Percentiles rank a stretch among this genome's conserved stretches.
Evolutionary conservation across 345 rosid genomes (phyloP).

Genomic region (Syzygium aromaticum): DNA sequence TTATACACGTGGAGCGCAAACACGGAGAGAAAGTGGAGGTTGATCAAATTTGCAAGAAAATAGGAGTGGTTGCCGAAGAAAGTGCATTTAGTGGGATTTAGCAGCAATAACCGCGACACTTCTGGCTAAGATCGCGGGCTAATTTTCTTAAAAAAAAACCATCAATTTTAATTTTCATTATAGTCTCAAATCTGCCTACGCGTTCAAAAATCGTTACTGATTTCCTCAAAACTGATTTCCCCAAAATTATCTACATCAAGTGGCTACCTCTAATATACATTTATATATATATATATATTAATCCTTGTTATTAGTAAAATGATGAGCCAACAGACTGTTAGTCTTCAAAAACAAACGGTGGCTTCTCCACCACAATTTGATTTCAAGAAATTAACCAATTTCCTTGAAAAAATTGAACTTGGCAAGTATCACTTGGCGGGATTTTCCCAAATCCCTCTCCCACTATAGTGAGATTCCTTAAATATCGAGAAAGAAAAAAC

Average conservation of each 20-base stretch:
- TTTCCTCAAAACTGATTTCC: not conserved
- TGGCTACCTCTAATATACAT: no score
- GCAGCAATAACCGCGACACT: not conserved
- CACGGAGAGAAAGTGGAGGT: not conserved
- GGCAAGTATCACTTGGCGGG: not conserved
- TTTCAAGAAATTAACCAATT: not conserved
- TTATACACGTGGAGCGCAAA: not conserved
- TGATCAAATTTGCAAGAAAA: not conserved
- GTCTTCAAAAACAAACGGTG: not conserved
- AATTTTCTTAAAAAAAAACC: not conserved
- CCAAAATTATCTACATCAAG: not conserved
- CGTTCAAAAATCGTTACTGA: not conserved
- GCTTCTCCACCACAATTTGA: not conserved
- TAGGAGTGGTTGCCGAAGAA: not conserved
- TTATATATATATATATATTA: no score
- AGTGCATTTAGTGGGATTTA: not conserved
- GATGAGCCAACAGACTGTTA: not conserved
- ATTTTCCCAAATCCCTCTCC: not conserved
- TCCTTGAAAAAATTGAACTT: not conserved
- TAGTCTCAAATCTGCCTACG: not conserved
- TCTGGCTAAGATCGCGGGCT: not conserved
- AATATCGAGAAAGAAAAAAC: not conserved
- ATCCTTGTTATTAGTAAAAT: not conserved
- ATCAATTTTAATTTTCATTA: not conserved
- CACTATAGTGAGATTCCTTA: not conserved